These are phyloP conservation scores for Salvia splendens DNA, from an alignment of 257 asterid genomes.

Conservation along the genomic window DNA sequence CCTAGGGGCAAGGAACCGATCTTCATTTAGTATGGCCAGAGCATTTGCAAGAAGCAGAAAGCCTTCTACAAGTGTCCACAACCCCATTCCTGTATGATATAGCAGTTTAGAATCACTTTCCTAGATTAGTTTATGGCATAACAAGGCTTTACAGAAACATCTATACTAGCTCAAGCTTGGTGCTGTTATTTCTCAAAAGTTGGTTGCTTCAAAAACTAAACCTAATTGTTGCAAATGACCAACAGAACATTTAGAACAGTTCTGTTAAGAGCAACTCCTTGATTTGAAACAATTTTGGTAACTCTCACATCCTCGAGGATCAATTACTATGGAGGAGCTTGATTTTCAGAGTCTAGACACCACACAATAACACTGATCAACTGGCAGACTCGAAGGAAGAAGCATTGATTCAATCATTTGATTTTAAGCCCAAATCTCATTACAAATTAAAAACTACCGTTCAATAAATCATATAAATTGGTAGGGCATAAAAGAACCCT, in stretches of 20 bases:
- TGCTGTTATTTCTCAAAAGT: conserved; percentile 40
- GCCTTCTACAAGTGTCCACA: conserved; percentile 88
- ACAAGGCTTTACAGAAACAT: neutral
- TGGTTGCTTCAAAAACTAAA: conserved; percentile 68
- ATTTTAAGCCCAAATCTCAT: neutral
- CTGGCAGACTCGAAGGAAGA: neutral
- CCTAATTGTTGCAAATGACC: conserved; percentile 22
- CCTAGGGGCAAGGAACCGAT: conserved; percentile 83
- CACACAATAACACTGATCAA: neutral
- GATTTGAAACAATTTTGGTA: too few relatives aligned
- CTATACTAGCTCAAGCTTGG: too few relatives aligned
- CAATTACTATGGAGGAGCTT: too few relatives aligned
- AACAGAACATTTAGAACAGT: conserved; percentile 32
- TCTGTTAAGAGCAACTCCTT: conserved; percentile 39
- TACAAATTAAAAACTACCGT: neutral
- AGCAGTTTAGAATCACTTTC: conserved; percentile 14
- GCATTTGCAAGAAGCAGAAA: conserved; percentile 93
- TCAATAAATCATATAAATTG: neutral
- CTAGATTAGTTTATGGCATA: neutral
- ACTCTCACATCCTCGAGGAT: too few relatives aligned
- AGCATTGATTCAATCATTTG: neutral
- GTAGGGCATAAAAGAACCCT: too few relatives aligned
- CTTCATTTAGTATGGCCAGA: conserved; percentile 84
- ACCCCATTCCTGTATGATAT: conserved; percentile 69
- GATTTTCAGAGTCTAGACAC: neutral